Base-by-base conservation (phyloP, 208 protist species). In the Lotmaria passim region DNA sequence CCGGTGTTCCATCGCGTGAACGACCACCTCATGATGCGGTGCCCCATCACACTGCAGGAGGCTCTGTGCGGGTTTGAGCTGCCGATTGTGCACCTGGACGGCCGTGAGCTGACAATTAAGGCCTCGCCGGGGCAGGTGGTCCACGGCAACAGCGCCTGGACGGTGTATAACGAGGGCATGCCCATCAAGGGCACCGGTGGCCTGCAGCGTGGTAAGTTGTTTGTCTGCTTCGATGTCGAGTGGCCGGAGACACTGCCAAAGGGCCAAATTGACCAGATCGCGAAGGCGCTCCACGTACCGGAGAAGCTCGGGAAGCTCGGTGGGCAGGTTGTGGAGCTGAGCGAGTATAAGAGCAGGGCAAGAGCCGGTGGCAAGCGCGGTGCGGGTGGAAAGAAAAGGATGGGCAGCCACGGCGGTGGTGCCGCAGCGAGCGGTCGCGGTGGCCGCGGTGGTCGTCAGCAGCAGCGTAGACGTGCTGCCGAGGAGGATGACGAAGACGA, bases 51-150 rank as follows among this genome's bases (percentile, higher is more conserved):
- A 11, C 86, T 99, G 28, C 57, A 86, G 10, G 97, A 99, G 75
- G 97, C 98, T 12, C 86, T 99, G 21, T 97, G 87, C 47, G 97
- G 97, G 24, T 89, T 96, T 61, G 77, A 91, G 56, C 81, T 98
- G 55, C 75, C 81, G 2, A 47, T 98, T n/a, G 58, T 87, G 73
- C 95, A 98, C 63, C 81, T 98, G 15, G 96, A 98, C 73, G 84
- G 79, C 8, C 82, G 95, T 28, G 73, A 73, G 46, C 51, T 98
- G 11, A 50, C 87, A 21, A 67, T 98, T 17, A 85, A 81, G 61
- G 73, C 84, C 34, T 74, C 83, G 3, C 56, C 78, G 0, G 93
- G 89, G 4, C 79, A 96, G 67, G 83, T 97, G 60, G 79, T 97
- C 36, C 79, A 95, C 66, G 82, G 90, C 17, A 75, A 86, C 39